phyloP scores from a whole-genome alignment of 2,329 filamentous ascomycete genomes.

The Huntiella decipiens region DNA sequence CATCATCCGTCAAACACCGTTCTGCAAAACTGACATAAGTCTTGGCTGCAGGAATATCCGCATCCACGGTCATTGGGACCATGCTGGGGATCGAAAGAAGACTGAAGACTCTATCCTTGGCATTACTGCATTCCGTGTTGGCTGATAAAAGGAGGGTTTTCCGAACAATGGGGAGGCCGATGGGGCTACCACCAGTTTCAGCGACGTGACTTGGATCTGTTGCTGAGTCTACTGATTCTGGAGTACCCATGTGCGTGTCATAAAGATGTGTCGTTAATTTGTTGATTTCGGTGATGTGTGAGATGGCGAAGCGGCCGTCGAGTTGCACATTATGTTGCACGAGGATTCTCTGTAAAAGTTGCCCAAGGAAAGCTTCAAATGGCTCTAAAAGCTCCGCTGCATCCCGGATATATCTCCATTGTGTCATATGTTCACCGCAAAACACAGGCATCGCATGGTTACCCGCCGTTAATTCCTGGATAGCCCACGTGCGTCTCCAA shows the following conservation, averaged over 20 bases:
- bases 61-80: constrained; percentile 1
- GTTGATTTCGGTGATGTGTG: constrained; percentile 6
- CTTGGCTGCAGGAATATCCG: constrained; percentile 5
- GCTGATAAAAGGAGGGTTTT: constrained; percentile 3
- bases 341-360: constrained; percentile 8
- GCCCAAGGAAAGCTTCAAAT: constrained; percentile 6
- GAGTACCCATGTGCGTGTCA: constrained; percentile 1
- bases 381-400: constrained; percentile 8
- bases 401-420: constrained; percentile 10
- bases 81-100: constrained; percentile 6
- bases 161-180: constrained; percentile 1
- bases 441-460: constrained; percentile 3
- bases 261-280: constrained; percentile 2
- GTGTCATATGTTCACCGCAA: constrained; percentile 10
- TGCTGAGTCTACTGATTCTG: not conserved
- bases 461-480: constrained; percentile 7
- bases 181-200: not conserved
- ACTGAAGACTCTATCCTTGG: constrained; percentile 7
- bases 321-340: constrained; percentile 9
- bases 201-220: constrained; percentile 1
- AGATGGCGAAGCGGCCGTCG: constrained; percentile 7
- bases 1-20: constrained; percentile 7
- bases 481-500: constrained; percentile 6
- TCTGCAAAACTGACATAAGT: constrained; percentile 6
- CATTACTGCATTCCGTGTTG: constrained; percentile 7